Evolutionary conservation across 2,329 filamentous ascomycete species (phyloP).

Genomic region (Alternaria dauci): DNA sequence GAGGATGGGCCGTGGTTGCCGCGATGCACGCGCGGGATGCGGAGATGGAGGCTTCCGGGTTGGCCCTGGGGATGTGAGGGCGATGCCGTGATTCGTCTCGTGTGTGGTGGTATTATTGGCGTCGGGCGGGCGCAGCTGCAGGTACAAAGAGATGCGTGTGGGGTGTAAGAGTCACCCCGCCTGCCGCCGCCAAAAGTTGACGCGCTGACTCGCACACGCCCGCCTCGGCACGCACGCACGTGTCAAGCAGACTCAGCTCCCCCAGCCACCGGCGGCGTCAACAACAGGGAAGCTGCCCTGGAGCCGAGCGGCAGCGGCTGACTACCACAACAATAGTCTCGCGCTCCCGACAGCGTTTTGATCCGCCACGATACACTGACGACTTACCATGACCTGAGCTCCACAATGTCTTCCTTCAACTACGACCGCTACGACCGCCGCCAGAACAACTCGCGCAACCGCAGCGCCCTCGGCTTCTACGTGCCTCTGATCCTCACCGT

Average conservation of each 20-base stretch:
- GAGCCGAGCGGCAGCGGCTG: slow-evolving; percentile 11
- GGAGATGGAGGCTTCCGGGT: neutral
- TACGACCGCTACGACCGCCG: slow-evolving; percentile 66
- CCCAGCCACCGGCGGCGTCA: slow-evolving; percentile 13
- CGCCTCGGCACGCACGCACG: slow-evolving; percentile 11
- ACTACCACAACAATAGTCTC: slow-evolving; percentile 5
- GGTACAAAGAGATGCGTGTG: slow-evolving; percentile 19
- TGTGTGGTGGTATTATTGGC: neutral
- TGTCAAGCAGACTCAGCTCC: slow-evolving; percentile 14
- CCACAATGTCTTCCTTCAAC: slow-evolving; percentile 48
- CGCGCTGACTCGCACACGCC: slow-evolving; percentile 22
- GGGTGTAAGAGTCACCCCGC: slow-evolving; percentile 33
- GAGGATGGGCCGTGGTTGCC: neutral
- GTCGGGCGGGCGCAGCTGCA: slow-evolving; percentile 10
- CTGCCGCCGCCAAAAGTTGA: slow-evolving; percentile 25
- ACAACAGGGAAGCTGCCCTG: slow-evolving; percentile 14
- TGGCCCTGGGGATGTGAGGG: neutral
- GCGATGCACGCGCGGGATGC: no score
- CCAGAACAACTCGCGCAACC: slow-evolving; percentile 62
- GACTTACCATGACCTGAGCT: slow-evolving; percentile 27
- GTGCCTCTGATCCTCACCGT: slow-evolving; percentile 86
- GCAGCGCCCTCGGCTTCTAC: slow-evolving; percentile 79
- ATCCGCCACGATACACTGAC: slow-evolving; percentile 22
- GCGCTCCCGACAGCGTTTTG: slow-evolving; percentile 6
- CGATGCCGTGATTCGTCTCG: neutral